Conservation (phyloP, 768 basidiomycete genomes). For the Termitomyces sp. region DNA sequence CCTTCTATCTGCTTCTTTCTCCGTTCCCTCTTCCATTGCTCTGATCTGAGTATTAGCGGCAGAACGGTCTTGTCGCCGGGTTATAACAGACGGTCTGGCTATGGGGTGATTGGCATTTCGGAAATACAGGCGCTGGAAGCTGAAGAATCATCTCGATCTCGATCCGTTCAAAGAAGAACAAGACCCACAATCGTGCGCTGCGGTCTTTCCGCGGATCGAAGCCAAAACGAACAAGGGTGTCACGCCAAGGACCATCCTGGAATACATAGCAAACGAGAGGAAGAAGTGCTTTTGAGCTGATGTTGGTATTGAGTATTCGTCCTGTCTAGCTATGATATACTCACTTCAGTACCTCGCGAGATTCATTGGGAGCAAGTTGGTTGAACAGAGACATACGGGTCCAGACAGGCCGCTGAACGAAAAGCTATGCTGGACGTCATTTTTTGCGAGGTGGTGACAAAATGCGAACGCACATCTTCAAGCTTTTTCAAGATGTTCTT, state of each 20-base stretch:
- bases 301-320: neutral
- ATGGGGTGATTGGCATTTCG: conserved; percentile 84
- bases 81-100: conserved; percentile 70
- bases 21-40: conserved; percentile 33
- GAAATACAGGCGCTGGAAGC: conserved; percentile 91
- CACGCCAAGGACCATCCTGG: conserved; percentile 92
- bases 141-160: conserved; percentile 24
- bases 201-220: conserved; percentile 86
- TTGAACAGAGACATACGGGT: conserved; percentile 83
- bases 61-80: conserved; percentile 58
- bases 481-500: conserved; percentile 50
- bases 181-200: conserved; percentile 69
- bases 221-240: conserved; percentile 79
- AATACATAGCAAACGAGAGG: conserved; percentile 86
- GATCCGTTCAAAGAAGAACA: neutral
- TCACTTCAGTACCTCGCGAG: conserved; percentile 74
- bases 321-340: conserved; percentile 15
- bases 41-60: conserved; percentile 36
- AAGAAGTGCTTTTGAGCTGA: conserved; percentile 77
- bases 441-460: neutral
- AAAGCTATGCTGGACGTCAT: conserved; percentile 42
- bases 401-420: conserved; percentile 82
- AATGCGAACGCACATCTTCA: conserved; percentile 38
- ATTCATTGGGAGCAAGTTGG: conserved; percentile 66
- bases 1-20: conserved; percentile 42